Evolutionary conservation across 805 yeast genomes (phyloP), one percentile per base, ranked within the genome.

Genomic region (Candida verbasci): DNA sequence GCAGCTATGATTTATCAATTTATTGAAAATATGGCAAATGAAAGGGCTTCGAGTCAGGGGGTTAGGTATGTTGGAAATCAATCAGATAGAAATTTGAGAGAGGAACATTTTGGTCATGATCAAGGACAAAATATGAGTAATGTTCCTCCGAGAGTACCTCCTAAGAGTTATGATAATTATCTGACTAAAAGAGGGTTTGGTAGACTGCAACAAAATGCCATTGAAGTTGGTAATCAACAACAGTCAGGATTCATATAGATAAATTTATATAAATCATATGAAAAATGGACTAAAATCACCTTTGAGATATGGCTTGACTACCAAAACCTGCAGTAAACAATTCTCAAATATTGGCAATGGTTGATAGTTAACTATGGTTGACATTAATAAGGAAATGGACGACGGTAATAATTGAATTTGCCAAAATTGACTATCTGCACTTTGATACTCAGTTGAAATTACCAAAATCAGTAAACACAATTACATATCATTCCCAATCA

Each of bases 1-100:
- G 95, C 96, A 0, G 89, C 91, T 0, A 50, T 86, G 48, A 70
- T 88, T 7, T 87, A 86, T 53, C 45, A 46, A 11, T 53, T 49
- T 37, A 41, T 57, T 31, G 42, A 41, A 11, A 43, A 42, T 27
- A 31, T 49, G 16, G 51, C 49, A 2, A 43, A 48, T 18, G 49
- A 47, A 25, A 42, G 59, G 22, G 35, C 46, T 4, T 31, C 35
- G 6, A 24, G 10, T 9, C 40, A 41, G 10, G 34, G 20, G 3
- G 52, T 56, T 1, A 37, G 43, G 1, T 56, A 56, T 37, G 31
- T 50, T 12, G 59, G 58, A 3, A 23, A 9, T 14, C 22, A 26
- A 24, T 6, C 29, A 18, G 34, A 25, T 17, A 11, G 31, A 6
- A 27, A 27, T 21, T 3, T 25, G 4, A 26, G 21, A n/a, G 25